A percentile compares a stretch with the other conserved stretches of the same genome.
These are phyloP conservation scores for Fusarium pininemorale DNA, from an alignment of 2,329 filamentous ascomycete genomes.

Conservation along the genomic window DNA sequence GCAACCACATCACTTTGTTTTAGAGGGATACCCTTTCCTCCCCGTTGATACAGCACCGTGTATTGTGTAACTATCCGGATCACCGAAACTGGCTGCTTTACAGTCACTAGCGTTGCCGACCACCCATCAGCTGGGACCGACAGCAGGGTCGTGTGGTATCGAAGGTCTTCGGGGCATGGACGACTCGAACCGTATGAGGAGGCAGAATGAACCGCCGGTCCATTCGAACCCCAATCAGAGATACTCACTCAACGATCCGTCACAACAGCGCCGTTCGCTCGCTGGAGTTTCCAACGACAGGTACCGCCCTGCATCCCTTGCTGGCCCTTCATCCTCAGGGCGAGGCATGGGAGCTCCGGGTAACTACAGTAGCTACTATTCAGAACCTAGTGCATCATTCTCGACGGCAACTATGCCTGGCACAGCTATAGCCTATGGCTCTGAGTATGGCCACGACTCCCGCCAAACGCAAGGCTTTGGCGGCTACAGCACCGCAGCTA, in stretches of 20 bases:
- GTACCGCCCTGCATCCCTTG: slow-evolving; percentile 61
- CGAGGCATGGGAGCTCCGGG: slow-evolving; percentile 64
- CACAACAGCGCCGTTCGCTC: slow-evolving; percentile 54
- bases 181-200: slow-evolving; percentile 75
- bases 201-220: slow-evolving; percentile 77
- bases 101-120: slow-evolving; percentile 55
- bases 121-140: slow-evolving; percentile 71
- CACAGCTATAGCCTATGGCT: slow-evolving; percentile 65
- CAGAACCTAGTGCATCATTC: slow-evolving; percentile 62
- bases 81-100: slow-evolving; percentile 40
- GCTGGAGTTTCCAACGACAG: slow-evolving; percentile 49
- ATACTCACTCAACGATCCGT: slow-evolving; percentile 61
- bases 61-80: slow-evolving; percentile 12
- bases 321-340: slow-evolving; percentile 57
- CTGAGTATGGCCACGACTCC: slow-evolving; percentile 72
- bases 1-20: background rate
- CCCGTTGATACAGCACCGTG: slow-evolving; percentile 10
- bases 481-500: slow-evolving; percentile 66
- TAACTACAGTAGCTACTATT: slow-evolving; percentile 68
- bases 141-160: slow-evolving; percentile 63
- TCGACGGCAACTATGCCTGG: slow-evolving; percentile 66
- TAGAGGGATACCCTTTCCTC: background rate
- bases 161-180: slow-evolving; percentile 75
- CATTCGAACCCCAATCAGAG: slow-evolving; percentile 67
- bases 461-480: slow-evolving; percentile 65